Conservation (phyloP, 2,329 filamentous ascomycete genomes). For the Thielaviopsis euricoi region DNA sequence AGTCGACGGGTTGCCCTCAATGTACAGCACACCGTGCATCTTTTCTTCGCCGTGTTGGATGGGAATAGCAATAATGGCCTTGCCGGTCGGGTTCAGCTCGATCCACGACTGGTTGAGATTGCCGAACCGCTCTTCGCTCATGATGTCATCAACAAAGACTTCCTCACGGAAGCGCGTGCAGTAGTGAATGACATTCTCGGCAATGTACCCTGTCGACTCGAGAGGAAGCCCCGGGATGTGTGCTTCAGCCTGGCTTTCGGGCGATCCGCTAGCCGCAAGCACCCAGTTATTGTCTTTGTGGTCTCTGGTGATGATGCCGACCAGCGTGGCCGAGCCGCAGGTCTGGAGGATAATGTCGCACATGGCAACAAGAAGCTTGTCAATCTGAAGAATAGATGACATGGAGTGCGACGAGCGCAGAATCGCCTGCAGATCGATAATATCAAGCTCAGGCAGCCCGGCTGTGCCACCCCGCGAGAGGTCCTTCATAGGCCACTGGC, state of each 20-base stretch:
- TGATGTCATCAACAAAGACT: slow-evolving; percentile 57
- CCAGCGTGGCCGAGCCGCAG: slow-evolving; percentile 54
- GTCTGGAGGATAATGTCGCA: slow-evolving; percentile 67
- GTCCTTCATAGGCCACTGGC: slow-evolving; percentile 2
- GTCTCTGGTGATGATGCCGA: slow-evolving; percentile 59
- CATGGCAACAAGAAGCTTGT: slow-evolving; percentile 63
- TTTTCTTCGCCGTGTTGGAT: slow-evolving; percentile 57
- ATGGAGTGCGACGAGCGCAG: slow-evolving; percentile 65
- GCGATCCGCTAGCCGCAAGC: slow-evolving; percentile 57
- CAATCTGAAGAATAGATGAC: slow-evolving; percentile 60
- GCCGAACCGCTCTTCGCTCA: slow-evolving; percentile 61
- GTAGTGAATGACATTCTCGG: slow-evolving; percentile 61
- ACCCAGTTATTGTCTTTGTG: slow-evolving; percentile 47
- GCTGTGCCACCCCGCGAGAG: slow-evolving; percentile 33
- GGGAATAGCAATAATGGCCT: slow-evolving; percentile 63
- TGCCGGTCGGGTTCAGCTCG: slow-evolving; percentile 49
- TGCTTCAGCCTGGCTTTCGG: slow-evolving; percentile 49
- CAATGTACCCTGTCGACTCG: slow-evolving; percentile 49
- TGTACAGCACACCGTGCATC: slow-evolving; percentile 57
- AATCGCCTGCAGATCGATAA: slow-evolving; percentile 68
- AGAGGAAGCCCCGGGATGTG: slow-evolving; percentile 51
- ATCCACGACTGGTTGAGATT: slow-evolving; percentile 57
- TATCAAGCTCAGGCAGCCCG: slow-evolving; percentile 59
- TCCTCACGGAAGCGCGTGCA: slow-evolving; percentile 60
- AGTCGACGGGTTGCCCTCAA: slow-evolving; percentile 57